These are phyloP conservation scores for Blastobotrys petasosporus DNA, from an alignment of 1,139 yeast genomes.

Conservation along the genomic window DNA sequence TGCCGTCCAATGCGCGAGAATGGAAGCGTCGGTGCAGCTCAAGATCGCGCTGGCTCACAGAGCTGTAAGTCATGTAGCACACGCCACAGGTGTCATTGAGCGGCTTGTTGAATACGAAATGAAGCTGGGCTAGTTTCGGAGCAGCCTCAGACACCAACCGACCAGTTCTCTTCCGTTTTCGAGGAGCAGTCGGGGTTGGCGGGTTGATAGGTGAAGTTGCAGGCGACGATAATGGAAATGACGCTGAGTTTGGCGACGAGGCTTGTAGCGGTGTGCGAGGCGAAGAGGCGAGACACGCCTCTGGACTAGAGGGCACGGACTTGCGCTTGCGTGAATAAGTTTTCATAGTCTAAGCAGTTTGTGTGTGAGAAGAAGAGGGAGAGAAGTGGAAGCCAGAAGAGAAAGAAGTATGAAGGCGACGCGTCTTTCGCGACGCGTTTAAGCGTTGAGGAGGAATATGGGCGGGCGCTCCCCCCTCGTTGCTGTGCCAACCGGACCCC, in stretches of 20 bases:
- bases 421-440: no score
- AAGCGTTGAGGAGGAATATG: no score
- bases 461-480: no score
- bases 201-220: conserved; percentile 2
- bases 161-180: neutral
- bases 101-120: conserved; percentile 7
- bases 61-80: conserved; percentile 58
- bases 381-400: no score
- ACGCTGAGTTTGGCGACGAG: conserved; percentile 6
- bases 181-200: conserved; percentile 4
- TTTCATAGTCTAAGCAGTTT: neutral
- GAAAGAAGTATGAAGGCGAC: no score
- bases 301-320: neutral
- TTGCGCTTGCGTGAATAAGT: conserved; percentile 3
- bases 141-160: neutral
- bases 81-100: conserved; percentile 40
- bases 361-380: no score
- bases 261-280: conserved; percentile 8
- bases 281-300: neutral
- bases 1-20: conserved; percentile 40
- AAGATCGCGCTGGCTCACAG: conserved; percentile 42
- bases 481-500: no score
- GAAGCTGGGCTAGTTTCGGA: conserved; percentile 9
- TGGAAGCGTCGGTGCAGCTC: conserved; percentile 43
- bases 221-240: neutral